These are phyloP conservation scores for Venturia aucupariae DNA, from an alignment of 2,329 filamentous ascomycete genomes.

Conservation along the genomic window DNA sequence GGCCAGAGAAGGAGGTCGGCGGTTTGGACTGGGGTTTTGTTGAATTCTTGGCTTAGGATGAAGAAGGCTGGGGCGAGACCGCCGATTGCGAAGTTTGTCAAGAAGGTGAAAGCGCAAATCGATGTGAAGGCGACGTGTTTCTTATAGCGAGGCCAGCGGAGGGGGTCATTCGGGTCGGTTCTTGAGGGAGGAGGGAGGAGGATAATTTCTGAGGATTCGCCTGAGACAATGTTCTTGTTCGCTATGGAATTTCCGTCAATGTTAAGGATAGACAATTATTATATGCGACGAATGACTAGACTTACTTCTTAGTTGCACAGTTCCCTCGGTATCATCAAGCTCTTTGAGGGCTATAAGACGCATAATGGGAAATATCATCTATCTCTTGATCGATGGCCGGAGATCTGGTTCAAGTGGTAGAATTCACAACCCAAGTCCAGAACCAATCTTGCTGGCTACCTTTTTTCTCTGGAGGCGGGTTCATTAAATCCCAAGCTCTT, in stretches of 20 bases:
- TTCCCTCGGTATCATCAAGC: slow-evolving; percentile 30
- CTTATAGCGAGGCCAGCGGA: slow-evolving; percentile 38
- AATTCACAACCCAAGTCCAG: slow-evolving; percentile 6
- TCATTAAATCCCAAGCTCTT: neutral
- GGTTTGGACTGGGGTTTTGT: slow-evolving; percentile 36
- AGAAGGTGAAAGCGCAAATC: slow-evolving; percentile 43
- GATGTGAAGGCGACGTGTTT: slow-evolving; percentile 36
- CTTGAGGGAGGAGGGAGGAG: slow-evolving; percentile 39
- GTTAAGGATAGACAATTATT: no score
- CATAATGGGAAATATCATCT: slow-evolving; percentile 18
- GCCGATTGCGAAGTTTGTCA: slow-evolving; percentile 38
- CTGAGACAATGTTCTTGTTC: slow-evolving; percentile 16
- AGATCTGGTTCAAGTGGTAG: neutral
- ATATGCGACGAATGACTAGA: neutral
- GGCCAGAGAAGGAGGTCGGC: slow-evolving; percentile 31
- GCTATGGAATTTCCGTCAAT: neutral
- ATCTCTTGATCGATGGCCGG: neutral
- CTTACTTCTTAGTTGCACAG: slow-evolving; percentile 27
- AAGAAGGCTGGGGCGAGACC: slow-evolving; percentile 37
- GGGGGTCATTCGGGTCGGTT: slow-evolving; percentile 39
- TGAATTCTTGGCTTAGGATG: slow-evolving; percentile 37
- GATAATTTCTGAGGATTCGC: slow-evolving; percentile 25
- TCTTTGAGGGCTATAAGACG: slow-evolving; percentile 26
- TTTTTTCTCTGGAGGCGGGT: neutral
- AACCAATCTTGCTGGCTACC: slow-evolving; percentile 8